Conservation (phyloP, 441 rosid genomes). For the Gossypium schwendimanii region DNA sequence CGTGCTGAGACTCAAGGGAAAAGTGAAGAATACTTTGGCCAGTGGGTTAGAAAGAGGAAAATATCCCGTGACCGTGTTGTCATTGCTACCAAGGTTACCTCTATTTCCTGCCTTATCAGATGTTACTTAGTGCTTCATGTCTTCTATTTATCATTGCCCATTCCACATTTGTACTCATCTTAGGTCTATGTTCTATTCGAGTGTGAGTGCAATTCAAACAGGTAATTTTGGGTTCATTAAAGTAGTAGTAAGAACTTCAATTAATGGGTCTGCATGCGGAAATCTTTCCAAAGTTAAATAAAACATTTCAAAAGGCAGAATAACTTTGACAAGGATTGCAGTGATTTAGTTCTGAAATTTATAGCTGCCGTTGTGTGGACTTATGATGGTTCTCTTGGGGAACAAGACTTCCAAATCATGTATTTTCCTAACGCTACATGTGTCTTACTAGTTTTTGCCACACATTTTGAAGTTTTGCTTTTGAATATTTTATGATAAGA, state of each 20-base stretch:
- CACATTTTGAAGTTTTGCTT: neutral
- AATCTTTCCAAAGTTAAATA: neutral
- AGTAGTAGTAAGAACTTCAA: neutral
- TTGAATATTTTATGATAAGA: neutral
- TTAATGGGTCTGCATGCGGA: neutral
- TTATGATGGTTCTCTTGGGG: neutral
- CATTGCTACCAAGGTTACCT: conserved; percentile 44
- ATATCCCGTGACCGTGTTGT: conserved; percentile 48
- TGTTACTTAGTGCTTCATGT: neutral
- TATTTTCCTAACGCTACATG: neutral
- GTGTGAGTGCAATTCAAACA: too few relatives aligned
- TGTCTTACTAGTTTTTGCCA: neutral
- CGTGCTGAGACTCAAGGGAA: conserved; percentile 53
- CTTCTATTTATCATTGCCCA: neutral
- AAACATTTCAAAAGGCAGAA: neutral
- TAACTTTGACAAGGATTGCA: neutral
- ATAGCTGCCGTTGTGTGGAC: neutral
- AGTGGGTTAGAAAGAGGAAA: conserved; percentile 46
- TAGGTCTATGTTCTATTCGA: neutral
- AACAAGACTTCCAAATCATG: neutral
- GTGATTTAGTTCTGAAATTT: neutral
- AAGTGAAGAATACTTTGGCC: conserved; percentile 58
- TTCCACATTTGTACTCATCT: neutral
- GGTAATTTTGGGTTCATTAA: neutral
- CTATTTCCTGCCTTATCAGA: neutral